Evolutionary conservation across 1,284 basidiomycete species (phyloP), one percentile per base, ranked within the genome.

Genomic region (Vanrija sp.): DNA sequence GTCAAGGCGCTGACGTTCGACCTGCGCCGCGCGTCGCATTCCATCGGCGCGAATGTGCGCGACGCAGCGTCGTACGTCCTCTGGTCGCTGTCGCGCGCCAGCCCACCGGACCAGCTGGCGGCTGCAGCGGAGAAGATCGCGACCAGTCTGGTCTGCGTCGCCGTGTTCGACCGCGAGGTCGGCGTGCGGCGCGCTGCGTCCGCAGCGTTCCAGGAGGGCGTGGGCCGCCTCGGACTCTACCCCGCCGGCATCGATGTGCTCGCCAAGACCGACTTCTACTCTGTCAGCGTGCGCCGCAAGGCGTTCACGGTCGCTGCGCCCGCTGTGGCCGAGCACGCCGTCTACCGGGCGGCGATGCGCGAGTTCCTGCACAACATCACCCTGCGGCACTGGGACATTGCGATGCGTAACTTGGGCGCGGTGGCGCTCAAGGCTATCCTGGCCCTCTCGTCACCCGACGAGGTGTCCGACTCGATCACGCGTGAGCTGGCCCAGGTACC

Each of bases 151-250:
- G 85, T 88, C 8, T 82, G 84, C 10, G 88, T 92, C 5, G 85
- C 94, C 0, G 79, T 92, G 39, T 92, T 87, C 65, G 96, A 99
- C 77, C 83, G 96, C 26, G 96, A 98, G 71, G 86, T 98, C 14
- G 89, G 91, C 56, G 92, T 98, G 48, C 83, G 96, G n/a, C 80
- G 96, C 59, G 96, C 96, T 5, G 93, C 95, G 3, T 98, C 94
- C 75, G 96, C 96, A 9, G 92, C 95, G 4, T 98, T 92, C 72
- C 96, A 98, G 73, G 96, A 99, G 75, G 88, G 89, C 66, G 96
- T 98, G 42, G 96, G 96, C 9, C 81, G 96, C 66, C 88, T 89
- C 77, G 85, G 82, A 49, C 77, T 93, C 51, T 94, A 98, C 70
- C 87, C 91, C 40, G 87, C 94, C 74, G 96, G 96, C 1, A 97